These are phyloP conservation scores for Celoporthe dispersa DNA, from an alignment of 2,329 filamentous ascomycete species.

Conservation along the genomic window DNA sequence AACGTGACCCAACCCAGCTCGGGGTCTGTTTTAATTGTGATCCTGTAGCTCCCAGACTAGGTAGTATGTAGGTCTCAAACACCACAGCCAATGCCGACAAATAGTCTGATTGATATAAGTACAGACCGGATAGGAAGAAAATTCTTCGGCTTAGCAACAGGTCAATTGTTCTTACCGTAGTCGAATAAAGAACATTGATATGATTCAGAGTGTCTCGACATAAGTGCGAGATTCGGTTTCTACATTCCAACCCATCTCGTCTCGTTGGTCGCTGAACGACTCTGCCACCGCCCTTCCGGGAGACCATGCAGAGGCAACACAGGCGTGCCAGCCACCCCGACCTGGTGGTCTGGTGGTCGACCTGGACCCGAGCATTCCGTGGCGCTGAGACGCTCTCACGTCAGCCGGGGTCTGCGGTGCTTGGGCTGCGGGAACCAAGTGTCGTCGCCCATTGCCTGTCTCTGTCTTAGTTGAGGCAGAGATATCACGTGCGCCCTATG, in stretches of 20 bases:
- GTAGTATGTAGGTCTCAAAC: conserved; percentile 1
- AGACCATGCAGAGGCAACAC: neutral
- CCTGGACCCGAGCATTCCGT: neutral
- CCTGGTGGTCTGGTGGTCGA: neutral
- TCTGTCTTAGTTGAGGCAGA: neutral
- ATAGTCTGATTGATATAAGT: neutral
- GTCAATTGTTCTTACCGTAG: neutral
- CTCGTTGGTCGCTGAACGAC: neutral
- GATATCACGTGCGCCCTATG: neutral
- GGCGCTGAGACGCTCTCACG: neutral
- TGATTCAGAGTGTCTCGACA: neutral
- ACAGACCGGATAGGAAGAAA: neutral
- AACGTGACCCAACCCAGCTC: neutral
- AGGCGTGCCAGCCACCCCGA: neutral
- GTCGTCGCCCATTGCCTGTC: neutral
- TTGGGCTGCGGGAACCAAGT: neutral
- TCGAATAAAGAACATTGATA: neutral
- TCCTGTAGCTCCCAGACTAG: neutral
- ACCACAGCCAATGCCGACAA: neutral
- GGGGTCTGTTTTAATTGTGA: neutral
- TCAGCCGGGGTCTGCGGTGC: neutral
- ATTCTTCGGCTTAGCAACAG: neutral
- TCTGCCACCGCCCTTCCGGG: neutral
- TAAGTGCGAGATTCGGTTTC: neutral
- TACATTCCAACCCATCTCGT: neutral